These are phyloP conservation scores for Oryza punctata DNA, from an alignment of 176 grass and related monocot genomes.

Conservation along the genomic window DNA sequence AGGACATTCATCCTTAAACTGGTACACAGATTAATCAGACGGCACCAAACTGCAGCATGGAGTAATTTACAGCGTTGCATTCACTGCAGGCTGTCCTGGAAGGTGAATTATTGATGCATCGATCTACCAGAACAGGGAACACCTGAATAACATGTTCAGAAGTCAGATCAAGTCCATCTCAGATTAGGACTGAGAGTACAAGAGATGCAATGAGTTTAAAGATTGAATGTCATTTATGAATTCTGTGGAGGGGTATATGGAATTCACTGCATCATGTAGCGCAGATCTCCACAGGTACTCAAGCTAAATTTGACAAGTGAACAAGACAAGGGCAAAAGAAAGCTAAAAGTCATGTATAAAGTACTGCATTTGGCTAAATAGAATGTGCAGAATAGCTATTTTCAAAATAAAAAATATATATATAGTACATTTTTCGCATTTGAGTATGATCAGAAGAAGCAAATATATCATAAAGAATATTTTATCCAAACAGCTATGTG, in stretches of 20 bases:
- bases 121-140: conserved; percentile 26
- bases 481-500: not conserved
- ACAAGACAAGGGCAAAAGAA: not conserved
- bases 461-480: not conserved
- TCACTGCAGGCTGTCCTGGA: not conserved
- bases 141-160: conserved; percentile 26
- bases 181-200: not conserved
- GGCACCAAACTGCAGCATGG: not conserved
- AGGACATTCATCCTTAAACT: conserved; percentile 3
- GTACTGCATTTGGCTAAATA: not conserved
- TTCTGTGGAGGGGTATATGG: not conserved
- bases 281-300: not conserved
- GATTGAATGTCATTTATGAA: not conserved
- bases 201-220: not conserved
- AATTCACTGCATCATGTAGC: not conserved
- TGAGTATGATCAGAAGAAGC: not conserved
- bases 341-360: not conserved
- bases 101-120: conserved; percentile 30
- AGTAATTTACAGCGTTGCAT: conserved; percentile 13
- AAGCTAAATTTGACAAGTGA: not conserved
- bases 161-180: not conserved
- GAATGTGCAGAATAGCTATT: not conserved
- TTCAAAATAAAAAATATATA: not conserved
- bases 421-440: not conserved
- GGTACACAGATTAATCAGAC: conserved; percentile 22